A percentile compares a stretch with the other conserved stretches of the same genome.
Conservation (phyloP, 805 yeast species). For the Metschnikowia vanudenii region DNA sequence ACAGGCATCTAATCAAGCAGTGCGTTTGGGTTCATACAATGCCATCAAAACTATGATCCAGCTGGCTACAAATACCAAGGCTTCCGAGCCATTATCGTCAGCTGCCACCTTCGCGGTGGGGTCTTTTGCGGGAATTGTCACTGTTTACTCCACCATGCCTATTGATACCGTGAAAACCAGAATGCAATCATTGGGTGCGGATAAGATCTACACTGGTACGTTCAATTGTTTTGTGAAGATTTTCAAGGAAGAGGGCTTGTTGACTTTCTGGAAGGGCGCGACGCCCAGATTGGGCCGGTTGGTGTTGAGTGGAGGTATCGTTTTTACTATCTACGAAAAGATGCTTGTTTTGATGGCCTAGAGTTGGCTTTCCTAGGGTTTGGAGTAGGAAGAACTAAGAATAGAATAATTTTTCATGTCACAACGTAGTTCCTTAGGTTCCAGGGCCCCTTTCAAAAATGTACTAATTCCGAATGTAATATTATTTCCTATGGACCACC, state of each 20-base stretch:
- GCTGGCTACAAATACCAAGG: slow-evolving; percentile 61
- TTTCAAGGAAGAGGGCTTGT: slow-evolving; percentile 82
- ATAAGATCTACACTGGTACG: slow-evolving; percentile 67
- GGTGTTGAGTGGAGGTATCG: slow-evolving; percentile 93
- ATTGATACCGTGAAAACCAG: slow-evolving; percentile 94
- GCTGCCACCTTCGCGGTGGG: slow-evolving; percentile 85
- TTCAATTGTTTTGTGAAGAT: slow-evolving; percentile 77
- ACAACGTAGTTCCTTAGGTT: no score
- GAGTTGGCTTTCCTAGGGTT: background rate
- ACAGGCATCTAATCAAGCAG: slow-evolving; percentile 95
- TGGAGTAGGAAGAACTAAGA: background rate
- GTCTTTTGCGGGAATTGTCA: slow-evolving; percentile 83
- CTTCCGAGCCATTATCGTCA: slow-evolving; percentile 72
- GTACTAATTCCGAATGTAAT: background rate
- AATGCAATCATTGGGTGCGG: slow-evolving; percentile 90
- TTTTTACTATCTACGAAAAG: slow-evolving; percentile 93
- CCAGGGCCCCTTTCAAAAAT: background rate
- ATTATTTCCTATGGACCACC: background rate
- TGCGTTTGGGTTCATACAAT: slow-evolving; percentile 89
- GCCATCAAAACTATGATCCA: slow-evolving; percentile 79
- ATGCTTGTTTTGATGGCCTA: slow-evolving; percentile 60
- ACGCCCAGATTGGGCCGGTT: slow-evolving; percentile 94
- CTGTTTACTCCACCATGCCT: slow-evolving; percentile 94
- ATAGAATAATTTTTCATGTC: no score
- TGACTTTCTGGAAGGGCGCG: slow-evolving; percentile 97